Conservation (phyloP, 2,329 filamentous ascomycete species). For the Furcasterigmium sp. region DNA sequence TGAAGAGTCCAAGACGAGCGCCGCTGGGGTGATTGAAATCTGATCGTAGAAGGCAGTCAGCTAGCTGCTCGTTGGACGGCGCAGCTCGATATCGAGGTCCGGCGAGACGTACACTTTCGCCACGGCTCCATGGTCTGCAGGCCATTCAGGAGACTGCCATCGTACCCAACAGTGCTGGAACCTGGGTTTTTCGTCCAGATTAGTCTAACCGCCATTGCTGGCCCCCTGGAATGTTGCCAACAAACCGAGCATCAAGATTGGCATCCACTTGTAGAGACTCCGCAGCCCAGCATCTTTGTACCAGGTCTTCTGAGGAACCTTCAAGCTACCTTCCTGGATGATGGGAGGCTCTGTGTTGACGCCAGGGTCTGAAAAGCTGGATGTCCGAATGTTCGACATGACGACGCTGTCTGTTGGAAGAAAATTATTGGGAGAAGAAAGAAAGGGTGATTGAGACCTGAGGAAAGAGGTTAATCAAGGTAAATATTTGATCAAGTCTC, state of each 20-base stretch:
- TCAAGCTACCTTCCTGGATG: not conserved
- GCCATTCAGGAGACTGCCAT: constrained; percentile 36
- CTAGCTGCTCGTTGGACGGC: not conserved
- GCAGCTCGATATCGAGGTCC: no score
- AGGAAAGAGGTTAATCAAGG: no score
- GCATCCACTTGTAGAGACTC: not conserved
- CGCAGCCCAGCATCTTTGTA: not conserved
- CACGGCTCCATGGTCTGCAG: constrained; percentile 34
- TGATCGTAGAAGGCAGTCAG: not conserved
- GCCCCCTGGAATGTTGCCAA: no score
- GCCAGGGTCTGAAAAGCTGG: no score
- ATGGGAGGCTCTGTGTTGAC: no score
- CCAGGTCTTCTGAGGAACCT: not conserved
- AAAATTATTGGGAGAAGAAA: no score
- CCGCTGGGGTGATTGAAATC: constrained; percentile 30
- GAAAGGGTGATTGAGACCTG: no score
- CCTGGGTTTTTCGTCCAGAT: no score
- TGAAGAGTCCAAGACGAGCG: constrained; percentile 28
- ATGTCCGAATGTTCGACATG: no score
- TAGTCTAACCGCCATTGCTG: no score
- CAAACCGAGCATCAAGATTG: not conserved
- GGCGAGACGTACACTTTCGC: constrained; percentile 20
- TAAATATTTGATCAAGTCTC: no score
- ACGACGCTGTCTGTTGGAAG: no score
- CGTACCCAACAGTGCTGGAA: constrained; percentile 6